These are phyloP conservation scores for Tulasnella sp. DNA, from an alignment of 768 basidiomycete genomes.

Conservation along the genomic window DNA sequence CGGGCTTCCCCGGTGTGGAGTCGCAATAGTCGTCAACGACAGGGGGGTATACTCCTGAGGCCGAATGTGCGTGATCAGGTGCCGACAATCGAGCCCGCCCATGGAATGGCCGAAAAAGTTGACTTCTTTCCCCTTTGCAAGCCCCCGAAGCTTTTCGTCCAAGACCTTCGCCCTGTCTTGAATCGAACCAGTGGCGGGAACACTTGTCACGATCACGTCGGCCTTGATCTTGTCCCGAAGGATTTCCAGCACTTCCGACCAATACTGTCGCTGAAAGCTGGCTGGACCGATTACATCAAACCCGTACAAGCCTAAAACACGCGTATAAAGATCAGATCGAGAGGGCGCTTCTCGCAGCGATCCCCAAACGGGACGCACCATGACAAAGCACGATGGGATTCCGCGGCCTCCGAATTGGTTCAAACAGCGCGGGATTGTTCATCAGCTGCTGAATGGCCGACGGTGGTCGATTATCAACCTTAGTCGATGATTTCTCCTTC, in stretches of 20 bases:
- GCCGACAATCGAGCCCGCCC: conserved; percentile 91
- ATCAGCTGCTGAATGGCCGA: conserved; percentile 49
- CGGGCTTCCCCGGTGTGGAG: conserved; percentile 92
- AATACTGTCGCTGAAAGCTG: conserved; percentile 86
- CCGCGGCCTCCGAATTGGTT: conserved; percentile 74
- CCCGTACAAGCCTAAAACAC: conserved; percentile 73
- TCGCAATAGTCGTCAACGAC: conserved; percentile 83
- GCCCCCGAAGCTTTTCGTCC: conserved; percentile 63
- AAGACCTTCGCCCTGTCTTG: conserved; percentile 71
- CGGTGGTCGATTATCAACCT: not conserved
- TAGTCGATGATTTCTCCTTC: not conserved
- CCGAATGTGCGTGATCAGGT: conserved; percentile 81
- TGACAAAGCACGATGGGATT: conserved; percentile 95
- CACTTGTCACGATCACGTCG: conserved; percentile 92
- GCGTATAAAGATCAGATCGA: not conserved
- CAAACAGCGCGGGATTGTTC: conserved; percentile 68
- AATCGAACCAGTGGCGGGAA: conserved; percentile 91
- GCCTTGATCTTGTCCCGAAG: conserved; percentile 78
- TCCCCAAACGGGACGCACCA: conserved; percentile 49
- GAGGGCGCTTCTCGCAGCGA: not conserved
- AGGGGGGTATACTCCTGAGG: conserved; percentile 80
- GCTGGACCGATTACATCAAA: conserved; percentile 87
- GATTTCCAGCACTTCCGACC: conserved; percentile 76
- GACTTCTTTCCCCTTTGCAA: conserved; percentile 69
- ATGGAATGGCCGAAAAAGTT: conserved; percentile 97